Conservation (phyloP, 2,329 filamentous ascomycete species). For the Fusarium nodosum region DNA sequence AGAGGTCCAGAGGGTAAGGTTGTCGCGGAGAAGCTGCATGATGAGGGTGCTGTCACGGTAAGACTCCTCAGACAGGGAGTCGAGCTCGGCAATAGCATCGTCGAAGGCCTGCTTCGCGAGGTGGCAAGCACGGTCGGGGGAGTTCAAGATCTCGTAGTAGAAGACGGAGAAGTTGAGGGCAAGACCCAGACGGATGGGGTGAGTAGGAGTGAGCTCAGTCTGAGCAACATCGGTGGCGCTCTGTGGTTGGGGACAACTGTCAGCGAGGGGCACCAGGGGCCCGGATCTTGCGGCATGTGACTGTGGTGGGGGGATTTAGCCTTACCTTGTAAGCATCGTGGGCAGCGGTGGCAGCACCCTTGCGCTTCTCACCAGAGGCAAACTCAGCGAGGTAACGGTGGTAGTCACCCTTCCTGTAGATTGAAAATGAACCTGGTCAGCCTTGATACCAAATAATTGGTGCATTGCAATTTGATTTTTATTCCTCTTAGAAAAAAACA, state of each 20-base stretch:
- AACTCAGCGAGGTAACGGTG: constrained; percentile 97
- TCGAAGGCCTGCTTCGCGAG: constrained; percentile 99
- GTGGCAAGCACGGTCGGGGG: constrained; percentile 97
- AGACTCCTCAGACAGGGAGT: constrained; percentile 97
- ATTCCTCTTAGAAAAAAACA: constrained; percentile 3
- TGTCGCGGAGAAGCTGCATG: constrained; percentile 98
- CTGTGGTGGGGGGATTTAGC: constrained; percentile 38
- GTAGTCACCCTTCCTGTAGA: constrained; percentile 89
- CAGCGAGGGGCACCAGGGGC: constrained; percentile 69
- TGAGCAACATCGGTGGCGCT: constrained; percentile 99
- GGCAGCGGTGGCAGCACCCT: constrained; percentile 85
- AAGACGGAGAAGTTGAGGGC: constrained; percentile 99
- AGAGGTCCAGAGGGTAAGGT: constrained; percentile 97
- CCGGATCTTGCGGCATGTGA: constrained; percentile 50
- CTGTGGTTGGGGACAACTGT: constrained; percentile 92
- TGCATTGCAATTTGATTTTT: constrained; percentile 3
- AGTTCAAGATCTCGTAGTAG: constrained; percentile 99
- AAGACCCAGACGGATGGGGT: constrained; percentile 97
- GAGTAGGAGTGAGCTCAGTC: constrained; percentile 95
- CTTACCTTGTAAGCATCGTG: constrained; percentile 97
- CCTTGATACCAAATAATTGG: constrained; percentile 15
- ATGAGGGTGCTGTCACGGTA: constrained; percentile 99
- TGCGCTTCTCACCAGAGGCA: constrained; percentile 91
- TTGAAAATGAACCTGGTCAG: constrained; percentile 28
- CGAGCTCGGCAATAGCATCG: constrained; percentile 97